Base-by-base conservation (phyloP, 1,284 basidiomycete genomes). In the Rhodotorula sp. region DNA sequence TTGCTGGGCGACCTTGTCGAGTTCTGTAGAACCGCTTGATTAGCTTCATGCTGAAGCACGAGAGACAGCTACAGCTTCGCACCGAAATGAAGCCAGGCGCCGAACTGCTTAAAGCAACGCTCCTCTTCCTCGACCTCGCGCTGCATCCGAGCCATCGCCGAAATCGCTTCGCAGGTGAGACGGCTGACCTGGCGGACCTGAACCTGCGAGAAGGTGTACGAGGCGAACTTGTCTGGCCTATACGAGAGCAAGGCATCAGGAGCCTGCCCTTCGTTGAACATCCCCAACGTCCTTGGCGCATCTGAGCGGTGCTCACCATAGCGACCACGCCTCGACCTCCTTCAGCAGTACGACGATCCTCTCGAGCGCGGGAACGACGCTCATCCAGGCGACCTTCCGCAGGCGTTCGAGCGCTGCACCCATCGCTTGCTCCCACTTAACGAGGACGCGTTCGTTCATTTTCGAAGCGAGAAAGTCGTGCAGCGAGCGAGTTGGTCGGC, bases 381-480 rank as follows among this genome's bases (percentile, higher is more conserved):
- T 64, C 56, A 59, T 59, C 64, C 63, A 67, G 2, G 52, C 46
- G 24, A 58, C 66, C 18, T 48, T 24, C 26, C 62, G 47, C 28
- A 72, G 31, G 4, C 50, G 44, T 2, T 65, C 59, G 28, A 74
- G 60, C 8, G 66, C 68, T 7, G 30, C 26, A 3, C 52, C 63
- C 58, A 69, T 74, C 34, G 66, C 61, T 24, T 30, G n/a, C 28
- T 72, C 68, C 73, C 73, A 74, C 46, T 74, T 74, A 26, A 54
- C 54, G 24, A 74, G 40, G 3, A 56, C 65, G 22, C 70, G 63
- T 48, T 72, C 73, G 63, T 74, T 74, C 68, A 74, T 70, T 56
- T 74, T 74, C 20, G 54, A 60, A 8, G 70, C 64, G 55, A 74
- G 66, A 18, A 72, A 74, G 47, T 74, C 70, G 61, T 64, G 64